These are phyloP conservation scores for Apiotrichum laibachii DNA, from an alignment of 1,284 basidiomycete species.

Conservation along the genomic window DNA sequence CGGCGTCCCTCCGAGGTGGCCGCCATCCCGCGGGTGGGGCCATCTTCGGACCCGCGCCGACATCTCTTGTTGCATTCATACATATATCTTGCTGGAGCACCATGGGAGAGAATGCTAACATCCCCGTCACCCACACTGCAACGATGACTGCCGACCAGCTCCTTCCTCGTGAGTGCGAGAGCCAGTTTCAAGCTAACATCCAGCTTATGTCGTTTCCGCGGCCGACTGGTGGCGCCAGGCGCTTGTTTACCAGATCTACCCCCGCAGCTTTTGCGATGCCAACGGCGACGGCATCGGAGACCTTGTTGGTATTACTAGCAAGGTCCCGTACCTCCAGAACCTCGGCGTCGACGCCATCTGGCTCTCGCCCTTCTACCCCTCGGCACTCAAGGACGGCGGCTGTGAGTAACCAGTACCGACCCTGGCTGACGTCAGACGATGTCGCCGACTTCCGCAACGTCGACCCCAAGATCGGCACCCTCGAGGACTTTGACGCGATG, in stretches of 20 bases:
- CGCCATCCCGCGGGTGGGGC: no score
- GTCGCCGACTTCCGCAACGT: constrained; percentile 73
- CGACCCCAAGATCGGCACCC: constrained; percentile 68
- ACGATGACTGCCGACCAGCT: not conserved
- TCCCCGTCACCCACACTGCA: not conserved
- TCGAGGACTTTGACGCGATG: constrained; percentile 69
- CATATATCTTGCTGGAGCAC: not conserved
- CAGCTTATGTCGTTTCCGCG: not conserved
- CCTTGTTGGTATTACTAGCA: constrained; percentile 63
- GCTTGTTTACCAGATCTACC: constrained; percentile 71
- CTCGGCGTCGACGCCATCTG: constrained; percentile 71
- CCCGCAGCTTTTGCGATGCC: constrained; percentile 64
- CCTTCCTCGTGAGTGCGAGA: not conserved
- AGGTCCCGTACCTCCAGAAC: constrained; percentile 67
- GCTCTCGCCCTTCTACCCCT: constrained; percentile 71
- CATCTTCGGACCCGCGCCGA: no score
- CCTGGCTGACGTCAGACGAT: constrained; percentile 49
- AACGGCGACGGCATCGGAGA: constrained; percentile 75
- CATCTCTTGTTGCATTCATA: no score
- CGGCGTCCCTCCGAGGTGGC: not conserved
- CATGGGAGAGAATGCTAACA: not conserved
- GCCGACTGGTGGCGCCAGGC: constrained; percentile 65
- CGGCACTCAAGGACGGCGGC: constrained; percentile 69
- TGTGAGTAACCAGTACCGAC: constrained; percentile 40
- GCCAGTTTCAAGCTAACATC: not conserved